phyloP scores from a whole-genome alignment of 1,139 yeast species.

The Pichia sp. region DNA sequence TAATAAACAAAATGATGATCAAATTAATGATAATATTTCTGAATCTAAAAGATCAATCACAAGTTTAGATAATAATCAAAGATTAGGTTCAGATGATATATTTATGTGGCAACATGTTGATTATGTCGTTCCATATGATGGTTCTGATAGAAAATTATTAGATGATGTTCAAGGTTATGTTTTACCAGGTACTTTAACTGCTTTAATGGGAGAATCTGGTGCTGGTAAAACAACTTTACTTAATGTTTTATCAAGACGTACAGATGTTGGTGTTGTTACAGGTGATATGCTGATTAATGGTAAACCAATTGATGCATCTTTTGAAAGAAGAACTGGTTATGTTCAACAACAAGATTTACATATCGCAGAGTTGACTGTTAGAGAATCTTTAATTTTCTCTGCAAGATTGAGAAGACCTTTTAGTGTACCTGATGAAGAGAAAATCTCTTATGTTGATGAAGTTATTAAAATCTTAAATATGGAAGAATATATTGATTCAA shows the following conservation, averaged over 20 bases:
- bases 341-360: constrained; percentile 55
- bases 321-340: constrained; percentile 47
- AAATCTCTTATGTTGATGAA: constrained; percentile 41
- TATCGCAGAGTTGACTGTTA: constrained; percentile 41
- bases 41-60: constrained; percentile 11
- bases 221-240: constrained; percentile 63
- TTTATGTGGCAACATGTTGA: constrained; percentile 40
- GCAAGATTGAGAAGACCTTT: constrained; percentile 46
- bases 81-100: constrained; percentile 26
- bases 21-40: constrained; percentile 13
- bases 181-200: constrained; percentile 50
- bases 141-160: constrained; percentile 29
- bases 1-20: constrained; percentile 32
- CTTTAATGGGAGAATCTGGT: constrained; percentile 65
- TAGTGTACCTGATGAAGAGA: constrained; percentile 37
- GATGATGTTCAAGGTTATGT: constrained; percentile 49
- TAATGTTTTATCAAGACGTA: constrained; percentile 48
- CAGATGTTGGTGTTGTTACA: constrained; percentile 42
- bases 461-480: constrained; percentile 42
- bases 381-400: constrained; percentile 45
- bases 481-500: constrained; percentile 45
- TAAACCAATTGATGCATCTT: constrained; percentile 35
- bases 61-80: constrained; percentile 1
- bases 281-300: constrained; percentile 51
- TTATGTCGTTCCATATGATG: constrained; percentile 37